Evolutionary conservation across 257 asterid genomes (phyloP), one percentile per base, ranked within the genome.

Genomic region (Ballota nigra): DNA sequence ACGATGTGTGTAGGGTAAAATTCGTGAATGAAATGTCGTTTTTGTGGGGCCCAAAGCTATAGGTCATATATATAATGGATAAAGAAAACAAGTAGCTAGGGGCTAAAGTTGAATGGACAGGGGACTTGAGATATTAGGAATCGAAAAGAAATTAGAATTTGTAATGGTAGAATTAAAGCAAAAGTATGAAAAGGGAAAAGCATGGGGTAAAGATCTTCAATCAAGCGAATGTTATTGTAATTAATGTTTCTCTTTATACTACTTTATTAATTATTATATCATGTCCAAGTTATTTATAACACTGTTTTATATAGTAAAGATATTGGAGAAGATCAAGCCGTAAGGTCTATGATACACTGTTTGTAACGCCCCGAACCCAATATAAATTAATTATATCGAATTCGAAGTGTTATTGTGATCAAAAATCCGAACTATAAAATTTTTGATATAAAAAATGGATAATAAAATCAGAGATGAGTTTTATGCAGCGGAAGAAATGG

Each of bases 21-120:
- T 5, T 45, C 15, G 69, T 31, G 8, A 47, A 29, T 66, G 69
- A 67, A 58, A 66, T 66, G 78, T 66, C 68, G 20, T 22, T 72
- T 64, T 74, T 15, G 40, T n/a, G 60, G 78, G 74, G 24, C 70
- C 79, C 63, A 43, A 31, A 11, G 41, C 33, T n/a, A 9, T 28
- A 40, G 9, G 5, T n/a, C 53, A 57, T 47, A n/a, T 53, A 20
- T 11, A 53, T 41, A 66, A 40, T 43, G 19, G 69, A 43, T 41
- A n/a, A 58, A 57, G 6, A 19, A 67, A 66, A 58, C 69, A 56
- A 65, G 1, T 38, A 16, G 23, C 5, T n/a, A n/a, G n/a, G n/a
- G 31, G 67, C 28, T 58, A 66, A 74, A 74, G 78, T 74, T 74
- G 41, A 73, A 34, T 73, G 58, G 72, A 63, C 71, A 49, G 7